Conservation (phyloP, 2,329 filamentous ascomycete species). For the Scedosporium aurantiacum region DNA sequence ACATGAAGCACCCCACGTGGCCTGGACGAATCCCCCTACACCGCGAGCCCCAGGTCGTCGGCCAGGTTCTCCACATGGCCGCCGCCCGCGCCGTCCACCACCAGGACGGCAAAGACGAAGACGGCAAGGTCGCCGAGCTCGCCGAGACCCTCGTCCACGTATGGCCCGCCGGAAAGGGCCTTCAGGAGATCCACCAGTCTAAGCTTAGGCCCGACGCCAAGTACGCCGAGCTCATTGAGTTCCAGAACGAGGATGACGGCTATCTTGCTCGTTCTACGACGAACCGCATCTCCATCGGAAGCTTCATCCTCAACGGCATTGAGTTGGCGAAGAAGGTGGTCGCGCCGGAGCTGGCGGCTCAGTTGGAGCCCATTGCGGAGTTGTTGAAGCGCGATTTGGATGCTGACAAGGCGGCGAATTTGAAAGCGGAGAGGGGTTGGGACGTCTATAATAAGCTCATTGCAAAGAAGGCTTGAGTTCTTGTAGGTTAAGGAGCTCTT, state of each 20-base stretch:
- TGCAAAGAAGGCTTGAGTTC: background rate
- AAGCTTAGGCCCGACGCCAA: slow-evolving; percentile 12
- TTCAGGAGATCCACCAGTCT: slow-evolving; percentile 25
- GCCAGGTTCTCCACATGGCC: slow-evolving; percentile 30
- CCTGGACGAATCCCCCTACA: slow-evolving; percentile 16
- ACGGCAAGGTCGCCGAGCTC: slow-evolving; percentile 25
- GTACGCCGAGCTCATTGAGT: slow-evolving; percentile 15
- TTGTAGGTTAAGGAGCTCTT: background rate
- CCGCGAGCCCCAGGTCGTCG: slow-evolving; percentile 32
- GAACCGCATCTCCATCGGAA: slow-evolving; percentile 18
- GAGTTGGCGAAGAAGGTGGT: slow-evolving; percentile 31
- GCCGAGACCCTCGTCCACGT: slow-evolving; percentile 24
- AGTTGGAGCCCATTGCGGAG: slow-evolving; percentile 29
- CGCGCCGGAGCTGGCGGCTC: slow-evolving; percentile 20
- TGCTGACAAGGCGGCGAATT: slow-evolving; percentile 11
- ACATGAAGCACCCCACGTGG: slow-evolving; percentile 13
- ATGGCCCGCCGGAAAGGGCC: slow-evolving; percentile 28
- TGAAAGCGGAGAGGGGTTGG: slow-evolving; percentile 9
- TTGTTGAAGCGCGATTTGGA: slow-evolving; percentile 25
- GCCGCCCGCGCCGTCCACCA: slow-evolving; percentile 26
- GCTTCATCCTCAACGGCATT: slow-evolving; percentile 33
- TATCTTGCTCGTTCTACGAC: slow-evolving; percentile 24
- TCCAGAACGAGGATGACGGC: slow-evolving; percentile 17
- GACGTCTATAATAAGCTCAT: slow-evolving; percentile 9
- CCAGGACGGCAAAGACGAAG: slow-evolving; percentile 18